Evolutionary conservation across 768 basidiomycete species (phyloP).

Genomic region (Rhodotorula taiwanensis): DNA sequence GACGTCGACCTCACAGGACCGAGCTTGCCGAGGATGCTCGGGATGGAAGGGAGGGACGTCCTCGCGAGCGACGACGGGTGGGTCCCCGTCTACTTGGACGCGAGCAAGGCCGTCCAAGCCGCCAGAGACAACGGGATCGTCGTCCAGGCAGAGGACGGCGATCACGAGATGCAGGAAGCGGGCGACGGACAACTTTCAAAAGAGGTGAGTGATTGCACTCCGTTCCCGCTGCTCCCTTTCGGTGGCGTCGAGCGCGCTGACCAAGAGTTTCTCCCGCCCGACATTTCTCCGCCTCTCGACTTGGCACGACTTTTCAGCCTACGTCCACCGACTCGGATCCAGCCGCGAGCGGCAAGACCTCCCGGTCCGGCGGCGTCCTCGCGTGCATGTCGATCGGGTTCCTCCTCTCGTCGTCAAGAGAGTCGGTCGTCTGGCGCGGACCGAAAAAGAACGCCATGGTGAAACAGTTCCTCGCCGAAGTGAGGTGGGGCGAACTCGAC

Average conservation of each 20-base stretch:
- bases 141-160: no score
- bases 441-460: constrained; percentile 99
- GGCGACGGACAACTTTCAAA: no score
- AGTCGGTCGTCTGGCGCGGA: constrained; percentile 95
- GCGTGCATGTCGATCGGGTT: constrained; percentile 98
- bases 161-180: not conserved
- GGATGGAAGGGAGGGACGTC: constrained; percentile 78
- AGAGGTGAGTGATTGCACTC: not conserved
- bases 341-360: no score
- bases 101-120: constrained; percentile 40
- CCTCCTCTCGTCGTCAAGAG: constrained; percentile 76
- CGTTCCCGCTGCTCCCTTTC: not conserved
- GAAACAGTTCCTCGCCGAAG: constrained; percentile 84
- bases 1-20: constrained; percentile 98
- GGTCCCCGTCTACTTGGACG: constrained; percentile 97
- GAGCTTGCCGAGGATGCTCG: constrained; percentile 91
- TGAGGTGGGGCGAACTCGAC: constrained; percentile 90
- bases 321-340: no score
- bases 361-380: constrained; percentile 44
- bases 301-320: no score
- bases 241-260: not conserved
- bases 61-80: constrained; percentile 86
- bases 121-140: not conserved
- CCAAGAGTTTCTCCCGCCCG: no score
- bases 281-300: no score